These are phyloP conservation scores for Elaeagnus macrophylla DNA, from an alignment of 306 rosid species.

Conservation along the genomic window DNA sequence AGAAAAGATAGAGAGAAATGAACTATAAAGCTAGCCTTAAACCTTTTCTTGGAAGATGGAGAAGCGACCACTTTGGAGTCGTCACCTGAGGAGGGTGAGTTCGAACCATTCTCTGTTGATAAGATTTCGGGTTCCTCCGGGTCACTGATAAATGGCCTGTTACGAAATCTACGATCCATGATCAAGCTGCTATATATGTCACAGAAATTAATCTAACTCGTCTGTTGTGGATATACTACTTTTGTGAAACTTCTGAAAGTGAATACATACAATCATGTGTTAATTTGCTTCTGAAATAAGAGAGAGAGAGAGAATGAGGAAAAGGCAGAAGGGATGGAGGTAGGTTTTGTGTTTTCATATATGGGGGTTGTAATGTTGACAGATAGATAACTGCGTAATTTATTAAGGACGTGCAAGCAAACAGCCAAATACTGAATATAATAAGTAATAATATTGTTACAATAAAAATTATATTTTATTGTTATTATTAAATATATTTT, in stretches of 20 bases:
- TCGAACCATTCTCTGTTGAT: slow-evolving; percentile 36
- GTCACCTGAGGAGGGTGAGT: slow-evolving; percentile 63
- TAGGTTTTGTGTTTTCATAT: slow-evolving; percentile 18
- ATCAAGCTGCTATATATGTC: not conserved
- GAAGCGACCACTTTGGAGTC: slow-evolving; percentile 34
- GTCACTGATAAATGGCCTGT: slow-evolving; percentile 22
- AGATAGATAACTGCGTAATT: slow-evolving; percentile 58
- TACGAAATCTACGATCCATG: slow-evolving; percentile 48
- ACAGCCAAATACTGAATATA: no score
- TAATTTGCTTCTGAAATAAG: slow-evolving; percentile 17
- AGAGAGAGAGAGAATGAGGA: slow-evolving; percentile 5
- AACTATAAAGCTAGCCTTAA: not conserved
- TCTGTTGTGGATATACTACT: no score
- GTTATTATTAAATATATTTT: no score
- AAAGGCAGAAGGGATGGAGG: slow-evolving; percentile 16
- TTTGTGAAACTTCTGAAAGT: no score
- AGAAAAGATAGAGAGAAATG: not conserved
- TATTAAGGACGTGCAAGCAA: slow-evolving; percentile 82
- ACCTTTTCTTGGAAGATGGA: slow-evolving; percentile 70
- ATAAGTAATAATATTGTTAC: no score
- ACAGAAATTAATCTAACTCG: no score
- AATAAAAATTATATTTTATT: no score
- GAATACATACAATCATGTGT: no score
- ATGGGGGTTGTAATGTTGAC: slow-evolving; percentile 71
- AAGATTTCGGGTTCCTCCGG: slow-evolving; percentile 36